Percentiles rank a stretch among this genome's conserved stretches.
These are phyloP conservation scores for Penicillium sp. DNA, from an alignment of 2,329 filamentous ascomycete genomes.

Conservation along the genomic window DNA sequence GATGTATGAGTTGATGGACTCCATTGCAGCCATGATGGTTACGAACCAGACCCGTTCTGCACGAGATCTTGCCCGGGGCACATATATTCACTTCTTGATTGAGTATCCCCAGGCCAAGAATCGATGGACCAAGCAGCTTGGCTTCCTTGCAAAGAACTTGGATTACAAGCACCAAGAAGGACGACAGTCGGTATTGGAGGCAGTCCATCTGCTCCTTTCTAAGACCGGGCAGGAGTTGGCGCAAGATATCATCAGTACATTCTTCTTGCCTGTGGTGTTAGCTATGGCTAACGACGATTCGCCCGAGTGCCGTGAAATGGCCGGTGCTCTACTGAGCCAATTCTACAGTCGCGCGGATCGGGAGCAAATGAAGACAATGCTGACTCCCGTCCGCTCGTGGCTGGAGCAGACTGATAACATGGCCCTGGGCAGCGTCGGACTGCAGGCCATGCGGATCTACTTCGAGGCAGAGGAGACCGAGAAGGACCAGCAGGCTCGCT, in stretches of 20 bases:
- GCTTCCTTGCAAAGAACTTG: constrained; percentile 86
- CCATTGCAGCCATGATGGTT: constrained; percentile 90
- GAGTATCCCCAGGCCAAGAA: constrained; percentile 93
- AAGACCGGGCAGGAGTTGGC: constrained; percentile 83
- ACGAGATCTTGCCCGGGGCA: constrained; percentile 82
- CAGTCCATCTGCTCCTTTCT: constrained; percentile 80
- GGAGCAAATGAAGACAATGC: constrained; percentile 71
- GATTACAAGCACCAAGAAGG: constrained; percentile 89
- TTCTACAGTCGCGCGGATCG: constrained; percentile 78
- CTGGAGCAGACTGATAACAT: constrained; percentile 73
- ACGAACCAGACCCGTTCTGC: constrained; percentile 91
- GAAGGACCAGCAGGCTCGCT: constrained; percentile 69
- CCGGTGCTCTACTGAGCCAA: constrained; percentile 76
- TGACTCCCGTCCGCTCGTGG: constrained; percentile 75
- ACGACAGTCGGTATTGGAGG: constrained; percentile 89
- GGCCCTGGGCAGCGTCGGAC: constrained; percentile 70
- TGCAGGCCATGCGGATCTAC: constrained; percentile 83
- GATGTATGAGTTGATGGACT: constrained; percentile 90
- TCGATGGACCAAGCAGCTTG: constrained; percentile 85
- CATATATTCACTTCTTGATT: constrained; percentile 91
- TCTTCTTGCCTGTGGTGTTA: constrained; percentile 85
- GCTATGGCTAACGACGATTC: constrained; percentile 88
- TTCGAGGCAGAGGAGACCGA: constrained; percentile 71
- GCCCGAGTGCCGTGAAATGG: constrained; percentile 80
- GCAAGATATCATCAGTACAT: constrained; percentile 77